Percentiles rank a stretch among this genome's conserved stretches.
Conservation (phyloP, 805 yeast species). For the Hanseniaspora valbyensis region DNA sequence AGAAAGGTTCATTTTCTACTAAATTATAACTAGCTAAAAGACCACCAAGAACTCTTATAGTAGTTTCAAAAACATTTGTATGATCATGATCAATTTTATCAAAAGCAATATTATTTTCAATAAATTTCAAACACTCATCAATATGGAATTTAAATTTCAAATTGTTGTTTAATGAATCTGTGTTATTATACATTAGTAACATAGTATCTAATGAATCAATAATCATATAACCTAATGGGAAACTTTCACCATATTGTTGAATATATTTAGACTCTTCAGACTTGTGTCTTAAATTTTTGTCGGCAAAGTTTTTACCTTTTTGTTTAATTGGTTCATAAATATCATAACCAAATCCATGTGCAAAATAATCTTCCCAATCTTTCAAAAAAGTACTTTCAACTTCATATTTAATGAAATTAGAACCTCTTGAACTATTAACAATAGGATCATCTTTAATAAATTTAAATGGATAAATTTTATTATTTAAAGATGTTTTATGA, state of each 20-base stretch:
- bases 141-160: constrained; percentile 42
- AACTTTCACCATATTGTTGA: constrained; percentile 40
- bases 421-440: not conserved
- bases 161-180: constrained; percentile 16
- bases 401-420: constrained; percentile 26
- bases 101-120: constrained; percentile 55
- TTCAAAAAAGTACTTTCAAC: constrained; percentile 61
- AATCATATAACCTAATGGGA: constrained; percentile 86
- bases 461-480: not conserved
- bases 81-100: constrained; percentile 48
- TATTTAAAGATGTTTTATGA: not conserved
- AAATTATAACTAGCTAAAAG: constrained; percentile 65
- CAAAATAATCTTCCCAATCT: constrained; percentile 66
- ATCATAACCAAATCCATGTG: constrained; percentile 77
- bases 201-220: constrained; percentile 80
- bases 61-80: constrained; percentile 85
- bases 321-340: constrained; percentile 59
- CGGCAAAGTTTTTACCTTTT: constrained; percentile 32
- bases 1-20: constrained; percentile 43
- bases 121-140: constrained; percentile 60
- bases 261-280: constrained; percentile 35
- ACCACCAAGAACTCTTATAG: constrained; percentile 90
- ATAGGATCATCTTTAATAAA: not conserved
- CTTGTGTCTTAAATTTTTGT: not conserved
- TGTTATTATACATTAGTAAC: constrained; percentile 54